phyloP scores from a whole-genome alignment of 2,329 filamentous ascomycete genomes.

The Phialophora tarda region DNA sequence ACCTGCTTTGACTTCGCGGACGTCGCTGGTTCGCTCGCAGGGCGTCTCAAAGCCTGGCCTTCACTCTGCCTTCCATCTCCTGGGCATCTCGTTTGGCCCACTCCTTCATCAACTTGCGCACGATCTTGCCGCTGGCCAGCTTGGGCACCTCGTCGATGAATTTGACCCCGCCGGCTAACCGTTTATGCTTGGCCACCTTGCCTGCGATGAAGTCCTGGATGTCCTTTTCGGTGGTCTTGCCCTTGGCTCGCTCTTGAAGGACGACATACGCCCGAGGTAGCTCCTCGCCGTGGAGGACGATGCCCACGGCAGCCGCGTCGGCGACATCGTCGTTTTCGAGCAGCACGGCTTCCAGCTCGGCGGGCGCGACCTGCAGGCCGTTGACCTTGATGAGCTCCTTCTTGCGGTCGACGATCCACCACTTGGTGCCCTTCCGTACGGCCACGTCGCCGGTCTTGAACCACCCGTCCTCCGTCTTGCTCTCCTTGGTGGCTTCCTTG shows the following conservation, averaged over 20 bases:
- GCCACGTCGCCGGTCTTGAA: constrained; percentile 87
- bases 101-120: constrained; percentile 61
- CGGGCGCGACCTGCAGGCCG: constrained; percentile 53
- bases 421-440: constrained; percentile 73
- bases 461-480: constrained; percentile 69
- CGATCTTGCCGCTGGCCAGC: constrained; percentile 63
- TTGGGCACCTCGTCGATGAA: constrained; percentile 65
- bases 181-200: constrained; percentile 60
- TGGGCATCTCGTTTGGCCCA: constrained; percentile 59
- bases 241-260: constrained; percentile 57
- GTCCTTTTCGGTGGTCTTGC: constrained; percentile 51
- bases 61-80: constrained; percentile 64
- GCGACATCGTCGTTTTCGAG: constrained; percentile 51
- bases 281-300: constrained; percentile 46
- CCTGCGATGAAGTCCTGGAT: constrained; percentile 49
- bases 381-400: constrained; percentile 66
- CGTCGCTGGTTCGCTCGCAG: neutral
- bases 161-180: constrained; percentile 57
- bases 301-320: constrained; percentile 56
- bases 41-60: constrained; percentile 61
- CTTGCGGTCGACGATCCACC: constrained; percentile 82
- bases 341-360: constrained; percentile 54
- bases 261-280: constrained; percentile 52
- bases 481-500: constrained; percentile 51
- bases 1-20: neutral